phyloP scores from a whole-genome alignment of 306 rosid species.

The Lathyrus oleraceus region DNA sequence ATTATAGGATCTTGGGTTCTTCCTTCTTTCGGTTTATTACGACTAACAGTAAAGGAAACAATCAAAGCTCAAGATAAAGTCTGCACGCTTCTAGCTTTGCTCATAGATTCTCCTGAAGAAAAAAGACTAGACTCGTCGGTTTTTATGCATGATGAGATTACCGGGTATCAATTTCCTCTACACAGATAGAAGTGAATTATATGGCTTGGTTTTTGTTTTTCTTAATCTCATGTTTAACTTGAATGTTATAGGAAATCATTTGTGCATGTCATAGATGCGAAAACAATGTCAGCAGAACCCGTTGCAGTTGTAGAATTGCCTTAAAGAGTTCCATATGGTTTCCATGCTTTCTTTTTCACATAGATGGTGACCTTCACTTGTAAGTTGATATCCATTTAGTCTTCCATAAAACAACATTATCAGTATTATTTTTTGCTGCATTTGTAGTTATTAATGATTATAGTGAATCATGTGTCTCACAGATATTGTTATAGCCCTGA shows the following conservation, averaged over 20 bases:
- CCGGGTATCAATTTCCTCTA: slow-evolving; percentile 53
- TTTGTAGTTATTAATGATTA: slow-evolving; percentile 42
- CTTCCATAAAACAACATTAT: slow-evolving; percentile 27
- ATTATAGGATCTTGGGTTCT: no score
- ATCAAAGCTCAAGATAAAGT: no score
- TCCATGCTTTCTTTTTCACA: no score
- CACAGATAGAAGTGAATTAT: neutral
- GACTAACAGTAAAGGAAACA: no score
- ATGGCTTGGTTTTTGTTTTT: slow-evolving; percentile 10
- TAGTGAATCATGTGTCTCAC: neutral
- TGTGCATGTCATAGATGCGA: slow-evolving; percentile 71
- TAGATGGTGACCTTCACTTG: no score
- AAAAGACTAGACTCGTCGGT: neutral
- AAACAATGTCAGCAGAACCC: slow-evolving; percentile 90
- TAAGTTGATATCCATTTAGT: no score
- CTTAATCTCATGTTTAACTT: neutral
- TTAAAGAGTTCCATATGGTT: no score
- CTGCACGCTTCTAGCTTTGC: no score
- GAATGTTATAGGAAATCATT: slow-evolving; percentile 64
- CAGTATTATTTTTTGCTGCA: slow-evolving; percentile 52
- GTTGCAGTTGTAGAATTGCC: no score
- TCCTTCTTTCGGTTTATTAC: no score
- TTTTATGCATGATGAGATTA: slow-evolving; percentile 77
- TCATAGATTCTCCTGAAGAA: no score
- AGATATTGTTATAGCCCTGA: slow-evolving; percentile 63